A percentile compares a stretch with the other conserved stretches of the same genome.
phyloP scores from a whole-genome alignment of 345 rosid genomes.

The Sisymbrium irio region DNA sequence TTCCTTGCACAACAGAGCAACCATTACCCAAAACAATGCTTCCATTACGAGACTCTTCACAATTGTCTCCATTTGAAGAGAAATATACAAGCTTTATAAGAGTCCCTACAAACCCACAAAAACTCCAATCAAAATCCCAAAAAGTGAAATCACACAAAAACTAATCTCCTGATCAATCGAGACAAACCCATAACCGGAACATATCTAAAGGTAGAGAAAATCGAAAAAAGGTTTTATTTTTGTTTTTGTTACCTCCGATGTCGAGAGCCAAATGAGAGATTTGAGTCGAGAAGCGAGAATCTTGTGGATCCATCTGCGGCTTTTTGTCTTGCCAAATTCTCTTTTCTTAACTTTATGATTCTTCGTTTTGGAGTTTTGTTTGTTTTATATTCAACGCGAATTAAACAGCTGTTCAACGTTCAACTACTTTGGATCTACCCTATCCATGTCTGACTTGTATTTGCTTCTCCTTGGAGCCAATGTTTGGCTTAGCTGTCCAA shows the following conservation, averaged over 20 bases:
- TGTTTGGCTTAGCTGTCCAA: conserved; percentile 34
- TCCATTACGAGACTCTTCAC: conserved; percentile 33
- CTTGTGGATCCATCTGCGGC: conserved; percentile 26
- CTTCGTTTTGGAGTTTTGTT: neutral
- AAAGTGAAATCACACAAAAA: neutral
- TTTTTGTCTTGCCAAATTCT: neutral
- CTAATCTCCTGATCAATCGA: neutral
- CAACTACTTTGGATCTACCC: conserved; percentile 34
- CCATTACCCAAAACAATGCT: conserved; percentile 27
- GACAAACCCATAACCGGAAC: neutral
- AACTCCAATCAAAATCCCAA: neutral
- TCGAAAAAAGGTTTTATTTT: neutral
- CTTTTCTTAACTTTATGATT: neutral
- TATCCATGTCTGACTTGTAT: conserved; percentile 32
- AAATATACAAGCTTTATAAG: conserved; percentile 82
- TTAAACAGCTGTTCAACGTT: neutral
- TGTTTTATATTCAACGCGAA: neutral
- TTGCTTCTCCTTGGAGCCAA: conserved; percentile 1
- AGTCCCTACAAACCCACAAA: conserved; percentile 55
- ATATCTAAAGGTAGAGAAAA: no score
- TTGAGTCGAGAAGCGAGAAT: conserved; percentile 32
- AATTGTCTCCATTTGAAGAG: conserved; percentile 41
- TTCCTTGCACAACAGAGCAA: conserved; percentile 46
- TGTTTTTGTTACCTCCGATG: conserved; percentile 62
- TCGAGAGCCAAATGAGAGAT: conserved; percentile 80